A percentile compares a stretch with the other conserved stretches of the same genome.
These are phyloP conservation scores for Collariella sp. DNA, from an alignment of 495 filamentous ascomycete species.

Conservation along the genomic window DNA sequence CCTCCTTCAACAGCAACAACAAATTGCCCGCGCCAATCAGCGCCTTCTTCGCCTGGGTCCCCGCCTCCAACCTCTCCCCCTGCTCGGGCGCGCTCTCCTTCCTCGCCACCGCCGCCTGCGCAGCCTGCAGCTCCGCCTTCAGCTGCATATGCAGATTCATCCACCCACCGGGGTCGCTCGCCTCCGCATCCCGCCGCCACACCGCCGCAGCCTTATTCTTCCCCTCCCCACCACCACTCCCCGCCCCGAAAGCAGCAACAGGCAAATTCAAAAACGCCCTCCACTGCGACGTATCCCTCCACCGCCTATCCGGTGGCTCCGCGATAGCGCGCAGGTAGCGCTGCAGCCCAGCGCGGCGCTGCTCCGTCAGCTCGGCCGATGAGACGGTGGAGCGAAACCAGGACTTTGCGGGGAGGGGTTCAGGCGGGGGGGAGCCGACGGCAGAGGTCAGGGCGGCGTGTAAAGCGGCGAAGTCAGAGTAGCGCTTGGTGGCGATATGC, in stretches of 20 bases:
- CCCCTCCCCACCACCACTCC: too few relatives aligned
- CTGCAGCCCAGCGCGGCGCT: constrained; percentile 68
- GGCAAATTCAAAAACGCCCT: constrained; percentile 81
- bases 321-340: constrained; percentile 76
- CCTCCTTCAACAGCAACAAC: constrained; percentile 59
- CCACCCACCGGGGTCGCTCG: constrained; percentile 76
- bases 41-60: constrained; percentile 69
- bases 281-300: constrained; percentile 81
- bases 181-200: too few relatives aligned
- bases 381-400: constrained; percentile 76
- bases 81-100: constrained; percentile 63
- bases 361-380: constrained; percentile 69
- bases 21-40: constrained; percentile 66
- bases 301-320: constrained; percentile 61
- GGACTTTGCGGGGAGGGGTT: constrained; percentile 66
- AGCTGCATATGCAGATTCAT: constrained; percentile 77
- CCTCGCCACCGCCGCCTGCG: constrained; percentile 61
- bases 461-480: constrained; percentile 81
- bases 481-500: constrained; percentile 83
- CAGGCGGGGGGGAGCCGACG: constrained; percentile 50
- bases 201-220: too few relatives aligned
- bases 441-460: constrained; percentile 58
- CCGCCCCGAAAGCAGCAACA: constrained; percentile 18
- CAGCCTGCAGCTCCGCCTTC: constrained; percentile 75
- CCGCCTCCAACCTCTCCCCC: constrained; percentile 51